Percentiles rank a stretch among this genome's conserved stretches.
phyloP scores from a whole-genome alignment of 129 eudicot genomes.

The Calendula officinalis region DNA sequence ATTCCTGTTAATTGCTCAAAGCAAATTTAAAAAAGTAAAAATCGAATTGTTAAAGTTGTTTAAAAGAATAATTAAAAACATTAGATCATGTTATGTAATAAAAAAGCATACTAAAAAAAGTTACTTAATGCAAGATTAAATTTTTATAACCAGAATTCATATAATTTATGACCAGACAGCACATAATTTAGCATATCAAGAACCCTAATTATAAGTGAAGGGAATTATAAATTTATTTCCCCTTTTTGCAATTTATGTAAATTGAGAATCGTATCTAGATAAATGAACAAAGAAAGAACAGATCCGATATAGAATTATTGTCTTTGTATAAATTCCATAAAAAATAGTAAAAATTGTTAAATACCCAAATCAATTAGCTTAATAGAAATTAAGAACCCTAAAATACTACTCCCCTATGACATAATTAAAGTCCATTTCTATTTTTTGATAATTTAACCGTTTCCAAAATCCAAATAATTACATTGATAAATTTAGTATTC shows the following conservation, averaged over 20 bases:
- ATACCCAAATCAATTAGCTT: conserved; percentile 8
- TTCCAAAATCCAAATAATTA: conserved; percentile 11
- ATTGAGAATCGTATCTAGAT: conserved; percentile 24
- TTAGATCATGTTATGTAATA: not conserved
- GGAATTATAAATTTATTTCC: conserved; percentile 3
- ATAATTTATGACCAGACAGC: not conserved
- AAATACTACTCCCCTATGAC: not conserved
- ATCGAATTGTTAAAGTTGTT: not conserved
- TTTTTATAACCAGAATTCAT: not conserved
- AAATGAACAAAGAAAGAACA: conserved; percentile 17
- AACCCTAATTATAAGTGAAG: conserved; percentile 10
- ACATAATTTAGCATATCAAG: conserved; percentile 16
- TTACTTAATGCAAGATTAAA: too few relatives aligned
- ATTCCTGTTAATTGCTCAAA: conserved; percentile 44
- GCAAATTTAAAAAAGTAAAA: not conserved
- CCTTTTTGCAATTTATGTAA: conserved; percentile 13
- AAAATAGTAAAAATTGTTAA: not conserved
- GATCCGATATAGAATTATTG: conserved; percentile 26
- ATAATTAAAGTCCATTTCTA: conserved; percentile 13
- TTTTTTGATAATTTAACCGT: not conserved
- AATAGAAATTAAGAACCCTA: not conserved
- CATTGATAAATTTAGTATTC: not conserved
- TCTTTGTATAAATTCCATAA: conserved; percentile 7
- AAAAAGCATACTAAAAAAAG: not conserved
- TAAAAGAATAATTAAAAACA: not conserved